Evolutionary conservation across 768 basidiomycete genomes (phyloP).

Genomic region (Tulasnella sp.): DNA sequence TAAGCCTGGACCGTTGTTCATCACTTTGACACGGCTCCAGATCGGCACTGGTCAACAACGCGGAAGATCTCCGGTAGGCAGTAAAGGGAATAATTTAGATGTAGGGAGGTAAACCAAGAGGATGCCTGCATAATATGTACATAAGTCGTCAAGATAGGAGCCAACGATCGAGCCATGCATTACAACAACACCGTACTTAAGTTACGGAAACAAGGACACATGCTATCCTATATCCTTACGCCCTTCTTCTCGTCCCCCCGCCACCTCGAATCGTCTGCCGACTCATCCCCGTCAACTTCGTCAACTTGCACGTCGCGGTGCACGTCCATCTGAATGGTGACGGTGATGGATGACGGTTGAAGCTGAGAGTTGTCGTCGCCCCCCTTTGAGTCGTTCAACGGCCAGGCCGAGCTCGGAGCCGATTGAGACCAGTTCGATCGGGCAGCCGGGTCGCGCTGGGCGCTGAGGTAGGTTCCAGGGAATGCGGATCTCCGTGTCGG

Average conservation of each 20-base stretch:
- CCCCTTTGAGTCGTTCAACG: neutral
- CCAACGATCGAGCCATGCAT: neutral
- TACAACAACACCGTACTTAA: neutral
- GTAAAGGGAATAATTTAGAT: too few relatives aligned
- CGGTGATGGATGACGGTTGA: neutral
- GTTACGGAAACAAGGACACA: neutral
- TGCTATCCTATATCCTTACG: neutral
- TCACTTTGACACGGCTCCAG: too few relatives aligned
- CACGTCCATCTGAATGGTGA: constrained; percentile 6
- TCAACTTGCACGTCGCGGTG: neutral
- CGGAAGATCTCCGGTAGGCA: too few relatives aligned
- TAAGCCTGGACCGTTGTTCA: too few relatives aligned
- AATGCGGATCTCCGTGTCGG: neutral
- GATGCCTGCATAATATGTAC: neutral
- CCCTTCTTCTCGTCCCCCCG: neutral
- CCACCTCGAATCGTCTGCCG: constrained; percentile 13
- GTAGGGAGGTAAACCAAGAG: too few relatives aligned
- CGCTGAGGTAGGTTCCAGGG: neutral
- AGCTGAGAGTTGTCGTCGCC: neutral
- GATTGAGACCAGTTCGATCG: neutral
- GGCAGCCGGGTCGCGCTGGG: neutral
- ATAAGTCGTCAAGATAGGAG: neutral
- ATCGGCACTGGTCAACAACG: too few relatives aligned
- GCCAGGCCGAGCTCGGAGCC: constrained; percentile 2
- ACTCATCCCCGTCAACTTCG: neutral